phyloP scores from a whole-genome alignment of 768 basidiomycete genomes.

The Mycena albidolilacea region DNA sequence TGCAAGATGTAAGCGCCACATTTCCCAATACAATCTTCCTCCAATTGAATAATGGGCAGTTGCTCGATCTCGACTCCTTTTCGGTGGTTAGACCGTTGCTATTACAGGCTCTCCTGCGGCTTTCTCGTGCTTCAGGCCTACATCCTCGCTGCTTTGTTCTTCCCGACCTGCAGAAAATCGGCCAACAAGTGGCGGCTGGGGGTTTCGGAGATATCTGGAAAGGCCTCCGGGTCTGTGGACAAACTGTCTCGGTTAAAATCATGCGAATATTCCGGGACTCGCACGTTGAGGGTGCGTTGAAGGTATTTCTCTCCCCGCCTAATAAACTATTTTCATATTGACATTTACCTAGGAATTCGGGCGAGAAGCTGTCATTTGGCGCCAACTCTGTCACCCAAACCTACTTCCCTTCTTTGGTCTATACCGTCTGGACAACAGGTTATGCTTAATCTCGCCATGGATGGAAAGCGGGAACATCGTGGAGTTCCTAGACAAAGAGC shows the following conservation, averaged over 20 bases:
- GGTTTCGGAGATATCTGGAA: constrained; percentile 38
- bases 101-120: constrained; percentile 27
- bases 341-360: constrained; percentile 19
- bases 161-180: constrained; percentile 21
- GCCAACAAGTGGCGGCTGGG: constrained; percentile 34
- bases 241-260: constrained; percentile 35
- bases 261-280: constrained; percentile 25
- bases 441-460: constrained; percentile 49
- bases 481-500: constrained; percentile 22
- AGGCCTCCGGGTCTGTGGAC: constrained; percentile 32
- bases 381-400: constrained; percentile 42
- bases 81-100: constrained; percentile 7
- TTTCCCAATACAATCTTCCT: no score
- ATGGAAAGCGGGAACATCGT: constrained; percentile 47
- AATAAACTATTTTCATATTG: no score
- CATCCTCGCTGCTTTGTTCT: constrained; percentile 35
- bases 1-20: no score
- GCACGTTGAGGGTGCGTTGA: constrained; percentile 13
- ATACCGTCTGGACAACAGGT: constrained; percentile 31
- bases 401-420: constrained; percentile 43
- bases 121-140: constrained; percentile 27
- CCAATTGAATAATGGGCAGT: neutral
- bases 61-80: constrained; percentile 25
- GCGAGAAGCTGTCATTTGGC: constrained; percentile 41
- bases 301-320: neutral